Base-by-base conservation (phyloP, 768 basidiomycete species). In the Cyathus striatus region DNA sequence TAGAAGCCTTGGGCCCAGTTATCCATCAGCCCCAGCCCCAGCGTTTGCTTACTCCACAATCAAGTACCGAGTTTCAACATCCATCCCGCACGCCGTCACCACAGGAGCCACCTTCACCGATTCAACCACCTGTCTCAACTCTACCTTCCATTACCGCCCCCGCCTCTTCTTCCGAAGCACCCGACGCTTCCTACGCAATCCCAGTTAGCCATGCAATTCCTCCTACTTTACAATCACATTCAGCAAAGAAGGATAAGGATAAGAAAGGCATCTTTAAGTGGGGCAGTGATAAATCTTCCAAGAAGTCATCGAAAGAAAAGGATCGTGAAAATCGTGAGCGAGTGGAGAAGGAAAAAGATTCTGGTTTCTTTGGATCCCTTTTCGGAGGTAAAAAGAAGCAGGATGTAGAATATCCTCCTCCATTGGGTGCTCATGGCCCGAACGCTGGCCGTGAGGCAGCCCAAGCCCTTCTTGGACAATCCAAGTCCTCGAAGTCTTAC, bases 341-440 rank as follows among this genome's bases (percentile, higher is more conserved):
- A 68, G 48, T 66, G 57, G 76, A 83, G 50, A 78, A 78, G 55
- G 83, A 86, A 56, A 82, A 83, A 59, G 84, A 87, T n/a, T 66
- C 78, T 16, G 75, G 91, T 2, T 96, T 97, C 70, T 91, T 98
- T 50, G 91, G 92, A 2, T 90, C 90, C 9, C 70, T 97, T 3
- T 97, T 97, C 59, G 83, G 90, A 18, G 73, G 83, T 60, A 91
- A 89, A 74, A 96, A 93, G 75, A 83, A 82, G 52, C 85, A 90
- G 32, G 90, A 94, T 34, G 60, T 68, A 12, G 60, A 70, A 18
- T 54, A 55, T 37, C 61, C 74, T 50, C 65, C 40, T 46, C 62
- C 17, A 42, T 39, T 50, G 57, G 56, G 49, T 17, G 54, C 44
- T 13, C 55, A 58, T 38, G 65, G 65, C 10, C 63, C 70, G 17